Evolutionary conservation across 2,329 filamentous ascomycete species (phyloP), one percentile per base, ranked within the genome.

Genomic region (Penicillium sp.): DNA sequence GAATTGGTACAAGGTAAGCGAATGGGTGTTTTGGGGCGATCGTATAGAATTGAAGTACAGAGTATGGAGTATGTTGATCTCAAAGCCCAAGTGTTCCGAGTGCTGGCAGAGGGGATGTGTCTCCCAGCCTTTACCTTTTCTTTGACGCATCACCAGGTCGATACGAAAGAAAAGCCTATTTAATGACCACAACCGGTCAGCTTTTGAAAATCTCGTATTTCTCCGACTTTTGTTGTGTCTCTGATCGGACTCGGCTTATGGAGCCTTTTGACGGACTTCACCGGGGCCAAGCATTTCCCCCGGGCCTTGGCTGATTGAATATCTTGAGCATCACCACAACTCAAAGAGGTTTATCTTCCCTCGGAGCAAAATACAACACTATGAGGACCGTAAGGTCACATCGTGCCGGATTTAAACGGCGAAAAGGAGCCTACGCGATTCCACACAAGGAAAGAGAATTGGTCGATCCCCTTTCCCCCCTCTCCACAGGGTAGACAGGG

Each of bases 1-100:
- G 10, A 55, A 61, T 58, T 49, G 29, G 61, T 66, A 41, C 45
- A 61, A 59, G 35, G 58, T 63, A 65, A 65, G 65, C 64, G 64
- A 66, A 55, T 58, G 25, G 12, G 47, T 62, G 58, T 59, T 61
- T 55, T 42, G 42, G 42, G 38, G 8, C 8, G 1, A 21, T 43
- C 10, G 13, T 33, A n/a, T 31, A 7, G 31, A 45, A 33, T 35
- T 39, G 33, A 47, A 38, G 27, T 29, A 29, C 9, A 9, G 27
- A 29, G 27, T 9, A 29, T 10, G 27, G 27, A 29, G 27, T 9
- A 10, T 29, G 27, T 29, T 29, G 27, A 44, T 29, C 17, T 19
- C 17, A n/a, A 19, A 31, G 13, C 15, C 8, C 9, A 17, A 21
- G 25, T 29, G 23, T 27, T 23, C 21, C 21, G 3, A 23, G 21